phyloP scores from a whole-genome alignment of 139 green algal genomes.

The Chlamydomonas urium region DNA sequence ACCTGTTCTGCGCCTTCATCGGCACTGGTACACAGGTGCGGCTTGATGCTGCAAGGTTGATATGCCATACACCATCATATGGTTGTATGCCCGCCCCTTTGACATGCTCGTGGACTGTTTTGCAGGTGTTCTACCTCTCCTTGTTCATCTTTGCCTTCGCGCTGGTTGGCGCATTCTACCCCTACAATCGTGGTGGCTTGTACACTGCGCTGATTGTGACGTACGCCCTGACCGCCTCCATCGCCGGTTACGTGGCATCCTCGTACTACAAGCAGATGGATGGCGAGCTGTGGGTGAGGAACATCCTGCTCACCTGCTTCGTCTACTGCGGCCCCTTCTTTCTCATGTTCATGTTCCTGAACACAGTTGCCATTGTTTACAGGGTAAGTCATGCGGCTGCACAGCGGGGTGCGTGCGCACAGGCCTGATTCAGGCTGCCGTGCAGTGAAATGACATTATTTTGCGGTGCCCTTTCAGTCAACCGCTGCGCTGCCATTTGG shows the following conservation, averaged over 20 bases:
- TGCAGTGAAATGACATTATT: no score
- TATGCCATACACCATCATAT: no score
- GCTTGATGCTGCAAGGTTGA: no score
- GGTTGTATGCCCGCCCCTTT: no score
- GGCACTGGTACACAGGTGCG: conserved; percentile 70
- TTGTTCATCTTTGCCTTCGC: conserved; percentile 82
- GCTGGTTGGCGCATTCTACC: conserved; percentile 86
- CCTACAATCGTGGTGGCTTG: conserved; percentile 88
- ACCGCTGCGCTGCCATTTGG: conserved; percentile 75
- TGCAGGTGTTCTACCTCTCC: conserved; percentile 42
- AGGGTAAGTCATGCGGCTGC: conserved; percentile 18
- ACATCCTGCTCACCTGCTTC: conserved; percentile 72
- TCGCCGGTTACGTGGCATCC: conserved; percentile 50
- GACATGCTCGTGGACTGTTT: no score
- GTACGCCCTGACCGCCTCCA: conserved; percentile 84
- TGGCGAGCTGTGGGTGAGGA: conserved; percentile 73
- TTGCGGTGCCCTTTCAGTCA: no score
- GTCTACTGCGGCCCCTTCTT: conserved; percentile 81
- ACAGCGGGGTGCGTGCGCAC: no score
- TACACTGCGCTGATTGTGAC: conserved; percentile 78
- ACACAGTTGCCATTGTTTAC: conserved; percentile 72
- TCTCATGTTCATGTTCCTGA: conserved; percentile 73
- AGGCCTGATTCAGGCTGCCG: no score
- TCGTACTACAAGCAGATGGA: conserved; percentile 87
- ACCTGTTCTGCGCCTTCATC: conserved; percentile 79